phyloP scores from a whole-genome alignment of 768 basidiomycete genomes.

The Phaffia australis region DNA sequence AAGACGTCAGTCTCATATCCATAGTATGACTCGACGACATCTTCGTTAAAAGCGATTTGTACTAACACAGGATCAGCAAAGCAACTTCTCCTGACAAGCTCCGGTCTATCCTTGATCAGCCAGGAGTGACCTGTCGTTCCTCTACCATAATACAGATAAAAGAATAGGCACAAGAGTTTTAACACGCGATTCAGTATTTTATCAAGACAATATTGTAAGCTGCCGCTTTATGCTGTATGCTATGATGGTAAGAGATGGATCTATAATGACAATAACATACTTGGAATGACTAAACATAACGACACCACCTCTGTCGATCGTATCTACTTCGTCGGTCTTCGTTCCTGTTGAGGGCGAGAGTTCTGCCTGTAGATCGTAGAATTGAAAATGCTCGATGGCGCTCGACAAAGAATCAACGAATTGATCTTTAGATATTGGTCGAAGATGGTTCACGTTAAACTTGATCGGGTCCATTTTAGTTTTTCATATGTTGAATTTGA shows the following conservation, averaged over 20 bases:
- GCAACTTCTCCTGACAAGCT: slow-evolving; percentile 61
- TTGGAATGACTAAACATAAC: slow-evolving; percentile 82
- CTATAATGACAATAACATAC: slow-evolving; percentile 41
- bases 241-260: neutral
- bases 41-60: slow-evolving; percentile 1
- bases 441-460: slow-evolving; percentile 61
- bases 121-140: slow-evolving; percentile 79
- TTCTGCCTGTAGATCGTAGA: slow-evolving; percentile 29
- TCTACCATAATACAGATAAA: slow-evolving; percentile 38
- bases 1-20: neutral
- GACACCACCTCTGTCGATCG: slow-evolving; percentile 45
- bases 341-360: neutral
- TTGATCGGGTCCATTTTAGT: neutral
- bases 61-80: slow-evolving; percentile 64
- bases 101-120: slow-evolving; percentile 68
- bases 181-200: neutral
- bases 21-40: no score
- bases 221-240: neutral
- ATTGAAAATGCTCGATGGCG: slow-evolving; percentile 55
- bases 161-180: neutral
- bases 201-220: neutral
- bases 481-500: neutral
- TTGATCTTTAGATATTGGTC: slow-evolving; percentile 56
- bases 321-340: neutral
- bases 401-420: slow-evolving; percentile 53